A percentile compares a stretch with the other conserved stretches of the same genome.
These are phyloP conservation scores for Flaveria linearis DNA, from an alignment of 129 eudicot genomes.

Conservation along the genomic window DNA sequence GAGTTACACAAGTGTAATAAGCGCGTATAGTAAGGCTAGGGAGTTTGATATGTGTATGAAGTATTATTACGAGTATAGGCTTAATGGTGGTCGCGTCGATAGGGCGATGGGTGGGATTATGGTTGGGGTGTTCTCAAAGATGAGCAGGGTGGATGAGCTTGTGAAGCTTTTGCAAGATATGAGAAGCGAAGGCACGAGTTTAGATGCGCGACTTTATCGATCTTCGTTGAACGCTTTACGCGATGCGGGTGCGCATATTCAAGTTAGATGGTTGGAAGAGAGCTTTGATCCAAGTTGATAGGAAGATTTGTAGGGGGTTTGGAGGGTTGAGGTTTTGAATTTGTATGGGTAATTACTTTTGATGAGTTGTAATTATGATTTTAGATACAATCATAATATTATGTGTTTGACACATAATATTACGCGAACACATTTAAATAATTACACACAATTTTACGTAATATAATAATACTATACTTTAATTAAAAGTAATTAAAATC, in stretches of 20 bases:
- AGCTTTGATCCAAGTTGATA: slow-evolving; percentile 37
- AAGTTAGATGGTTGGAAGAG: slow-evolving; percentile 75
- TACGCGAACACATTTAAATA: too few relatives aligned
- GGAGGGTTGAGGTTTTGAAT: neutral
- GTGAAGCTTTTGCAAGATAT: slow-evolving; percentile 81
- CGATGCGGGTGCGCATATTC: slow-evolving; percentile 72
- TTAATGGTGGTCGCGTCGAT: slow-evolving; percentile 65
- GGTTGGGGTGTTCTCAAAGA: slow-evolving; percentile 86
- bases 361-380: neutral
- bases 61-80: slow-evolving; percentile 62
- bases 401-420: neutral
- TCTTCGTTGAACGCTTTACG: slow-evolving; percentile 79
- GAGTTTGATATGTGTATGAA: slow-evolving; percentile 65
- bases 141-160: slow-evolving; percentile 61
- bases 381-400: neutral
- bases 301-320: slow-evolving; percentile 15
- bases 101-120: slow-evolving; percentile 87
- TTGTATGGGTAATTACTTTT: slow-evolving; percentile 9
- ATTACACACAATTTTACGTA: too few relatives aligned
- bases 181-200: slow-evolving; percentile 62
- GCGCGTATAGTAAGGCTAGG: slow-evolving; percentile 66
- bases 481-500: too few relatives aligned
- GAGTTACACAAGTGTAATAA: slow-evolving; percentile 76
- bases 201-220: slow-evolving; percentile 71
- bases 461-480: too few relatives aligned